These are phyloP conservation scores for Xylariales sp. DNA, from an alignment of 2,329 filamentous ascomycete species.

Conservation along the genomic window DNA sequence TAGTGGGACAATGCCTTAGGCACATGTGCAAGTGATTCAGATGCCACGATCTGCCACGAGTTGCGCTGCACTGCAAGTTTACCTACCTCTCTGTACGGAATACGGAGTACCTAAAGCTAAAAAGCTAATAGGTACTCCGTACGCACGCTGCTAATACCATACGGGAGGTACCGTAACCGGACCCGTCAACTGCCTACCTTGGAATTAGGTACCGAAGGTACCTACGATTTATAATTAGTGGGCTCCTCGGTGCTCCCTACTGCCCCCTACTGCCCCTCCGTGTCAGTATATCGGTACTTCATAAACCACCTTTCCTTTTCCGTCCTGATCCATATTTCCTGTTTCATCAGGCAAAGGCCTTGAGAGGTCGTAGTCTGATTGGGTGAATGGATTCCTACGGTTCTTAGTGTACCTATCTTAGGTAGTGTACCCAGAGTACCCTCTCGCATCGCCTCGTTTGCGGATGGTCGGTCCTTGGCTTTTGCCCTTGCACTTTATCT, in stretches of 20 bases:
- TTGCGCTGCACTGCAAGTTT: neutral
- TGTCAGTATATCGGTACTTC: conserved; percentile 3
- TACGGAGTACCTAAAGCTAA: too few relatives aligned
- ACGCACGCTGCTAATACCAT: neutral
- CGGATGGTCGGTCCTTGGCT: neutral
- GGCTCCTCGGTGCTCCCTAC: neutral
- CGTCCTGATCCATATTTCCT: conserved; percentile 8
- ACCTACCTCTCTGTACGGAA: neutral
- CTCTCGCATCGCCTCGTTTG: conserved; percentile 16
- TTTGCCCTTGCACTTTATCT: neutral
- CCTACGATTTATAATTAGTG: neutral
- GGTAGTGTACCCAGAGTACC: too few relatives aligned
- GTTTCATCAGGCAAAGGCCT: conserved; percentile 3
- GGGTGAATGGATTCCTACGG: neutral
- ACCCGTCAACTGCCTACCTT: too few relatives aligned
- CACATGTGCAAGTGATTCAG: conserved; percentile 9
- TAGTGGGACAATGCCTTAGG: neutral
- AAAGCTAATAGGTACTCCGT: neutral
- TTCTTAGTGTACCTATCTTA: conserved; percentile 8
- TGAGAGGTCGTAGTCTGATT: conserved; percentile 18
- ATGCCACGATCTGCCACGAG: conserved; percentile 10
- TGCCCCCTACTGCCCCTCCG: neutral
- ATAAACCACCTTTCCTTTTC: conserved; percentile 19
- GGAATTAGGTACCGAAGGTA: neutral
- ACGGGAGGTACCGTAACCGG: too few relatives aligned